Evolutionary conservation across 2,329 filamentous ascomycete genomes (phyloP).

Genomic region (Periglandula ipomoeae): DNA sequence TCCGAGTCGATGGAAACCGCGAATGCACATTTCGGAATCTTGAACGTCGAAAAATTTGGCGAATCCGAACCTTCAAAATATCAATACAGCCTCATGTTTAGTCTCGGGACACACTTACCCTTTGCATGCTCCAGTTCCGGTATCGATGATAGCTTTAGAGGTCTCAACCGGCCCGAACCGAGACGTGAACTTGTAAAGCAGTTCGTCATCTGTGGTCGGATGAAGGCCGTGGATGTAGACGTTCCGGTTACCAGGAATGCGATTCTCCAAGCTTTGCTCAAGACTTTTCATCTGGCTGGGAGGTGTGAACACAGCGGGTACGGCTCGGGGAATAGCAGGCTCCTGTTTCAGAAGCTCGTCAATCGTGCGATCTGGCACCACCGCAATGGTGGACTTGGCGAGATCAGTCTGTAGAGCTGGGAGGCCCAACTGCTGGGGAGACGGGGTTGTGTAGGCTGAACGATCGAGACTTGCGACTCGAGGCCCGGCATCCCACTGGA

Average conservation of each 20-base stretch:
- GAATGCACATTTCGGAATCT: constrained; percentile 91
- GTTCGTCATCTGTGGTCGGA: constrained; percentile 88
- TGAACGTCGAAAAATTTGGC: constrained; percentile 86
- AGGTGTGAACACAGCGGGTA: constrained; percentile 81
- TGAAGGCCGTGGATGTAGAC: constrained; percentile 97
- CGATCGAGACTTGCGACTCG: constrained; percentile 51
- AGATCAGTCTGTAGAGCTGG: constrained; percentile 29
- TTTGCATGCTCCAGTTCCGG: constrained; percentile 88
- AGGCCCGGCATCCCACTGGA: constrained; percentile 50
- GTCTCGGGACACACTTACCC: constrained; percentile 50
- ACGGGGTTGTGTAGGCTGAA: constrained; percentile 57
- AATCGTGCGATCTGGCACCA: constrained; percentile 40
- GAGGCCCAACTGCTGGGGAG: constrained; percentile 49
- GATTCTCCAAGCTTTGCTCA: constrained; percentile 90
- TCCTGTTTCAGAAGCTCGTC: constrained; percentile 62
- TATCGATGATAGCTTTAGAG: constrained; percentile 97
- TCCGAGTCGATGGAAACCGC: constrained; percentile 85
- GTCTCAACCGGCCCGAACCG: constrained; percentile 93
- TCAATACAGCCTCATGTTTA: constrained; percentile 5
- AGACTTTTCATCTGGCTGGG: constrained; percentile 81
- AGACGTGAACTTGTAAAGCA: constrained; percentile 70
- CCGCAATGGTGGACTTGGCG: constrained; percentile 31
- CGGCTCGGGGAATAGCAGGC: constrained; percentile 77
- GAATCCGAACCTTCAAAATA: constrained; percentile 73
- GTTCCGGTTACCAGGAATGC: constrained; percentile 84